Evolutionary conservation across 306 rosid species (phyloP), one percentile per base, ranked within the genome.

Genomic region (Ziziphus jujuba): DNA sequence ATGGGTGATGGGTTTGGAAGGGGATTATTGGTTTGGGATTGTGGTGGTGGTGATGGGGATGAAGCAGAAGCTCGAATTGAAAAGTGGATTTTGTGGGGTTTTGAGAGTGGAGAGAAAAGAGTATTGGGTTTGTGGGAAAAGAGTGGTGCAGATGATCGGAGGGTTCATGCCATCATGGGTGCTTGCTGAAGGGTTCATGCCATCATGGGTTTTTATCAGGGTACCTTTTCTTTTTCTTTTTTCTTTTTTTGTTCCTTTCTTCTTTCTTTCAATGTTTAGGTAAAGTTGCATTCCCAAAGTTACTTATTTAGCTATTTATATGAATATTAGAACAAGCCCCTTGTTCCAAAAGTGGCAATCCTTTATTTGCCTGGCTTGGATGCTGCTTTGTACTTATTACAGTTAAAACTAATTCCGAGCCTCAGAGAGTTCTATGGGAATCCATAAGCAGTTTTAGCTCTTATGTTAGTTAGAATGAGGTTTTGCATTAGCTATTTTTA

Each of bases 141-240:
- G n/a, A n/a, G n/a, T n/a, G n/a, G n/a, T n/a, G n/a, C n/a, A n/a
- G n/a, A n/a, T n/a, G n/a, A n/a, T n/a, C n/a, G n/a, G n/a, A n/a
- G n/a, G n/a, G n/a, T n/a, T n/a, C n/a, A n/a, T n/a, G n/a, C n/a
- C 87, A 72, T 85, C 89, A n/a, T 95, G 99, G 99, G 97, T 95
- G 59, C 92, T 95, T 61, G 96, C 87, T 20, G 96, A 95, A 56
- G 99, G 97, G 58, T 90, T 81, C 73, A 90, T 90, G 97, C 99
- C 99, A 0, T 77, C 96, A 1, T 95, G 99, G 99, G 89, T 84
- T 77, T 93, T 95, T 71, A 84, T 95, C 23, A 95, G 86, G 95
- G 99, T 90, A 62, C 51, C 34, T 35, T 56, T 36, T 34, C 13
- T 28, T 28, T n/a, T n/a, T n/a, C n/a, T n/a, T n/a, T n/a, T n/a